Base-by-base conservation (phyloP, 2,329 filamentous ascomycete genomes). In the Emergomyces africanus region DNA sequence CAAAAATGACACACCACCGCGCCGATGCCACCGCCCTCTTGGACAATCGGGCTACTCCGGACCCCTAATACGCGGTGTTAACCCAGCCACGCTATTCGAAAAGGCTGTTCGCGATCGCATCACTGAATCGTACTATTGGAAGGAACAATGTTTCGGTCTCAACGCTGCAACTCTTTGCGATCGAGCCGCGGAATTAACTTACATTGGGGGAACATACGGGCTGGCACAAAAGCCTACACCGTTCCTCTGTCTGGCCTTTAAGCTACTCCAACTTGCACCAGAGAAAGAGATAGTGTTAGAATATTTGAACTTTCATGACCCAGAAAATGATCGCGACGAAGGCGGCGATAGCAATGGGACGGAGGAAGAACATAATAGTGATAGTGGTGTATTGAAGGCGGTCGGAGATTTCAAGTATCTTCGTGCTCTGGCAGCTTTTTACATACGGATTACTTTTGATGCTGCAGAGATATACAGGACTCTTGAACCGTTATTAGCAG, bases 121-220 rank as follows among this genome's bases (percentile, higher is more conserved):
- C 73, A 85, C 91, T 66, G 90, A 96, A 70, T 89, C 85, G 57
- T 95, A 96, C 76, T 99, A 96, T 78, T 99, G 90, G 88, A 96
- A 96, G 74, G 94, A 97, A 75, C 91, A 96, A 77, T 96, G 94
- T 72, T 99, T 97, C 75, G 94, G 88, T 48, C 81, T 99, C 64
- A 99, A 97, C 77, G 82, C 83, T 3, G 84, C 84, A 1, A 86
- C 83, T 0, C 73, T 99, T 5, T 87, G 96, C 67, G 89, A 96
- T 75, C 89, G 94, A 64, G 91, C 95, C 0, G 88, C 90, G 30
- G 87, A 92, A 66, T 82, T 99, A 53, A 81, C 78, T 54, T 94
- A 87, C 73, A 82, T 99, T 59, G 94, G 91, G 63, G 94, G 94
- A 65, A 95, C 90, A 5, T 90, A 90, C 68, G 90, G 91, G 57